Evolutionary conservation across 129 eudicot species (phyloP).

Genomic region (Pulicaria dysenterica): DNA sequence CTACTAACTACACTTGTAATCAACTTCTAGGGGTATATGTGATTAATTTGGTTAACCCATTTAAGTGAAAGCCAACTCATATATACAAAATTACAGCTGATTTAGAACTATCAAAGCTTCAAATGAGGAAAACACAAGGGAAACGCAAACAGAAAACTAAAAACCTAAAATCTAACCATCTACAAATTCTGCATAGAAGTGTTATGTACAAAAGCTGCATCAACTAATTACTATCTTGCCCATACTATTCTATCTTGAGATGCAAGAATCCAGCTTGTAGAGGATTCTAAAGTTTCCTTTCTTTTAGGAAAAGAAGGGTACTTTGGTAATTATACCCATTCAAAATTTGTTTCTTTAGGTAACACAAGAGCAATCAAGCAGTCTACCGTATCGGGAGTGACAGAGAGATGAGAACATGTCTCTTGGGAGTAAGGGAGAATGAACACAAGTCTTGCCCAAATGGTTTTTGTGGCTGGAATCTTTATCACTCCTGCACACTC

Average conservation of each 20-base stretch:
- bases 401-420: constrained; percentile 56
- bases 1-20: too few relatives aligned
- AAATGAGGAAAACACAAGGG: background rate
- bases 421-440: constrained; percentile 81
- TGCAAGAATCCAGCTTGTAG: background rate
- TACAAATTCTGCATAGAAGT: background rate
- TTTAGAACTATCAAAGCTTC: background rate
- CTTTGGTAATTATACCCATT: constrained; percentile 43
- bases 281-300: background rate
- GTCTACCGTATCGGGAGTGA: constrained; percentile 59
- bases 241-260: constrained; percentile 3
- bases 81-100: background rate
- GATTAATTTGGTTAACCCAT: too few relatives aligned
- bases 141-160: background rate
- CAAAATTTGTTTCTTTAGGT: constrained; percentile 84
- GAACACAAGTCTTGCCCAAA: constrained; percentile 87
- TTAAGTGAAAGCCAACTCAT: background rate
- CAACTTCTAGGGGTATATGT: too few relatives aligned
- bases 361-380: constrained; percentile 76
- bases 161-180: background rate
- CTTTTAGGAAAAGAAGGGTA: background rate
- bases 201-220: constrained; percentile 1
- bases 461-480: constrained; percentile 63
- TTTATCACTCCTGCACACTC: constrained; percentile 96
- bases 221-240: constrained; percentile 1